Conservation (phyloP, 2,329 filamentous ascomycete genomes). For the Trichophyton simii region DNA sequence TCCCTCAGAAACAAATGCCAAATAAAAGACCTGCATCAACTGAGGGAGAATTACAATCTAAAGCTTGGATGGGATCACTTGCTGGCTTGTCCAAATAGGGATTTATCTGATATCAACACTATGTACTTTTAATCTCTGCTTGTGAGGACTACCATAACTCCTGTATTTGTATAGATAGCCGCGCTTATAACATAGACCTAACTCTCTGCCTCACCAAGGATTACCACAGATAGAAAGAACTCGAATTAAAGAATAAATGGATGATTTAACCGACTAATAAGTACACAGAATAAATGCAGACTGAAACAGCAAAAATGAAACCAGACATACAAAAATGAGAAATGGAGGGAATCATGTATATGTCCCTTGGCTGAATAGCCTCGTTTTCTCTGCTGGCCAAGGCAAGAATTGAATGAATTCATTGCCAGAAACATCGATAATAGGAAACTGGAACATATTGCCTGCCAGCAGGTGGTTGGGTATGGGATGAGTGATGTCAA, state of each 20-base stretch:
- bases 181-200: neutral
- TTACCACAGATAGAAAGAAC: neutral
- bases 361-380: neutral
- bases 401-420: neutral
- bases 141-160: neutral
- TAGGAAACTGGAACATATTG: neutral
- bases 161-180: neutral
- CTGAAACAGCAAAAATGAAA: neutral
- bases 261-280: neutral
- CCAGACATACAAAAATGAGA: neutral
- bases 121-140: neutral
- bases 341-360: neutral
- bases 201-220: neutral
- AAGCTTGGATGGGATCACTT: slow-evolving; percentile 12
- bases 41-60: neutral
- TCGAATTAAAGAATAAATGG: neutral
- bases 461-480: neutral
- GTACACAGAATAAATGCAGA: slow-evolving; percentile 4
- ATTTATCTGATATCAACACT: neutral
- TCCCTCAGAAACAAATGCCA: slow-evolving; percentile 14
- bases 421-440: neutral
- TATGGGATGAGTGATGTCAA: neutral
- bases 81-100: neutral
- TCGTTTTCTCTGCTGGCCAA: neutral
- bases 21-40: neutral